These are phyloP conservation scores for Entrophospora sp. DNA, from an alignment of 192 early-diverging fungal species.

Conservation along the genomic window DNA sequence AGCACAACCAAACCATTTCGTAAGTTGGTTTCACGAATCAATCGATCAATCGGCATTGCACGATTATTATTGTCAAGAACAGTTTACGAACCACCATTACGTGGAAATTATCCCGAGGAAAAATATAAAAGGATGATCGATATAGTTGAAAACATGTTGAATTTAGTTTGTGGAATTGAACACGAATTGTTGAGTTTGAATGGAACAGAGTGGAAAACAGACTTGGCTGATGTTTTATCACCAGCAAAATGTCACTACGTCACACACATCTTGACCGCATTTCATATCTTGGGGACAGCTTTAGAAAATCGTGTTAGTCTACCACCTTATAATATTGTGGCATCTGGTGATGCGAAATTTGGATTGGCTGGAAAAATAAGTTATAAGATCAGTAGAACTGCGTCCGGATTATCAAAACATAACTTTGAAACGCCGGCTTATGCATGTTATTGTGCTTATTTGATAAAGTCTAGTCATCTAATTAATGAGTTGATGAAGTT, in stretches of 20 bases:
- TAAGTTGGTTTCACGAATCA: constrained; percentile 22
- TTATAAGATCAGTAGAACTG: background rate
- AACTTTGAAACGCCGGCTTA: constrained; percentile 22
- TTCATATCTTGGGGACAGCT: constrained; percentile 29
- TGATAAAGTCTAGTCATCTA: constrained; percentile 33
- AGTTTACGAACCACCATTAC: constrained; percentile 29
- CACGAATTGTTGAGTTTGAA: constrained; percentile 20
- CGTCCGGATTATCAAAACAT: constrained; percentile 5
- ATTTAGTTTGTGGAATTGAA: constrained; percentile 27
- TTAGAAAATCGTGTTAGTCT: constrained; percentile 24
- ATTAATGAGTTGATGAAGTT: constrained; percentile 27
- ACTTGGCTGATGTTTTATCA: constrained; percentile 13
- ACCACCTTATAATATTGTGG: constrained; percentile 27
- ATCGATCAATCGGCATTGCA: constrained; percentile 24
- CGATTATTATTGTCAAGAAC: constrained; percentile 29
- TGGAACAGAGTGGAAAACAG: constrained; percentile 21
- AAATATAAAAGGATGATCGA: constrained; percentile 24
- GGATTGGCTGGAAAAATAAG: background rate
- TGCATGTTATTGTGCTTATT: constrained; percentile 27
- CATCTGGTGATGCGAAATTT: constrained; percentile 19
- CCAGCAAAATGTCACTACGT: constrained; percentile 13
- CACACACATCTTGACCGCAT: constrained; percentile 23
- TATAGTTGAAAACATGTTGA: constrained; percentile 28
- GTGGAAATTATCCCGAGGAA: constrained; percentile 26
- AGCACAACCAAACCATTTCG: constrained; percentile 25